Percentiles rank a stretch among this genome's conserved stretches.
Evolutionary conservation across 2,329 filamentous ascomycete species (phyloP).

Genomic region (Parastagonospora nodorum): DNA sequence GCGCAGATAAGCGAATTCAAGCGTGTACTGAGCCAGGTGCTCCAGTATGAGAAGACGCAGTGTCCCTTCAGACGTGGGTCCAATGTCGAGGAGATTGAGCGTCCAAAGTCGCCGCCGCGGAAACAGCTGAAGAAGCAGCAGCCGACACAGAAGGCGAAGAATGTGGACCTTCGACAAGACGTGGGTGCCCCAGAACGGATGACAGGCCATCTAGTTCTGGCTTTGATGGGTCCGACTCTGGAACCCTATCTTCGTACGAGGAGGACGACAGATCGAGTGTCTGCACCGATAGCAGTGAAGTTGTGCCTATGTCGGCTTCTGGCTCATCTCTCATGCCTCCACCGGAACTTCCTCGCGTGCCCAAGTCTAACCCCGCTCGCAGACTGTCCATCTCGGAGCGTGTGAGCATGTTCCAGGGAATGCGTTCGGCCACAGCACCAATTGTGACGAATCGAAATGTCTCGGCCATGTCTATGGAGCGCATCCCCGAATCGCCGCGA

Average conservation of each 20-base stretch:
- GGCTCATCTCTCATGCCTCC: background rate
- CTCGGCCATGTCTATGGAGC: slow-evolving; percentile 17
- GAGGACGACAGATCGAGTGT: slow-evolving; percentile 44
- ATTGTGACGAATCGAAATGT: slow-evolving; percentile 1
- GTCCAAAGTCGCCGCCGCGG: slow-evolving; percentile 63
- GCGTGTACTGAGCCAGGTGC: slow-evolving; percentile 69
- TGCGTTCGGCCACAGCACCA: slow-evolving; percentile 36
- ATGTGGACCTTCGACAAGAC: slow-evolving; percentile 54
- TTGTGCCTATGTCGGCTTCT: slow-evolving; percentile 27
- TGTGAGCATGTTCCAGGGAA: slow-evolving; percentile 36
- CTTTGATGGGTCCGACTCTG: slow-evolving; percentile 36
- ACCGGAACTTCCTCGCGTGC: background rate
- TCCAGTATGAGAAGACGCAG: slow-evolving; percentile 85
- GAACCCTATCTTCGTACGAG: slow-evolving; percentile 37
- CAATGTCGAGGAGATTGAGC: slow-evolving; percentile 72
- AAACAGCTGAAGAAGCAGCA: slow-evolving; percentile 61
- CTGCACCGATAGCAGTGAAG: slow-evolving; percentile 37
- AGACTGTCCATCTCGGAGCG: slow-evolving; percentile 38
- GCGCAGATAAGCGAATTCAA: slow-evolving; percentile 70
- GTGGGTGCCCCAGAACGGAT: slow-evolving; percentile 54
- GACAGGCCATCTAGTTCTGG: slow-evolving; percentile 35
- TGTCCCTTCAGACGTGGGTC: slow-evolving; percentile 85
- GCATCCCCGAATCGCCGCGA: slow-evolving; percentile 18
- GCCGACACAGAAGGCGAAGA: slow-evolving; percentile 58
- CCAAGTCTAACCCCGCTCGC: slow-evolving; percentile 16